Base-by-base conservation (phyloP, 1,139 yeast genomes). In the Yamadazyma diddensiae region DNA sequence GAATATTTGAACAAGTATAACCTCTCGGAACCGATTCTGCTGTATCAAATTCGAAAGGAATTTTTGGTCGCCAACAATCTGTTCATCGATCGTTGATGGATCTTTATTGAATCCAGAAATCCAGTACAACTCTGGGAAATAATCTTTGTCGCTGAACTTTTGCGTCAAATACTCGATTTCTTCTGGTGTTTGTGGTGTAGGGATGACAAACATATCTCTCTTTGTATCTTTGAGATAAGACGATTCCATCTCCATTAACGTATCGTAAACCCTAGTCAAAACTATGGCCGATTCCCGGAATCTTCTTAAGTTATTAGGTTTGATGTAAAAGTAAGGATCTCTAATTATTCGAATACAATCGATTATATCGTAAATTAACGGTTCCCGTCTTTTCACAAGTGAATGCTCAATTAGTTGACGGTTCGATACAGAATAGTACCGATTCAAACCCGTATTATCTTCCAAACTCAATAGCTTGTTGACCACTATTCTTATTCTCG, bases 361-460 rank as follows among this genome's bases (percentile, higher is more conserved):
- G 8, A 64, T 35, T 3, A 67, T 45, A 38, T 68, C 74, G 16
- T 51, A 55, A 14, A 68, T 43, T 31, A 66, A 60, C 9, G 24
- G 20, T 15, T 37, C 53, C 41, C 17, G 43, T 25, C 43, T 39
- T n/a, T 55, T 44, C 4, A 43, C 41, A 15, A 55, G 43, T 1
- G 46, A 38, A 21, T 53, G 44, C 30, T 56, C 66, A 4, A 52
- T 45, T 2, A 50, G 41, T 4, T 37, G 40, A 29, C 69, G 45
- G 30, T 56, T 52, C 3, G 70, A 55, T 1, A 52, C 38, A 18
- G 56, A 48, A 39, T 65, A 67, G 42, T 63, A 64, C 44, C 65
- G 66, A 43, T 69, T 69, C 35, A 68, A 53, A 3, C 75, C 75
- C 1, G 75, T 69, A 39, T 65, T 67, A 39, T 69, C 75, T 33